phyloP scores from a whole-genome alignment of 345 rosid species.

The Pseudoturritis turrita region DNA sequence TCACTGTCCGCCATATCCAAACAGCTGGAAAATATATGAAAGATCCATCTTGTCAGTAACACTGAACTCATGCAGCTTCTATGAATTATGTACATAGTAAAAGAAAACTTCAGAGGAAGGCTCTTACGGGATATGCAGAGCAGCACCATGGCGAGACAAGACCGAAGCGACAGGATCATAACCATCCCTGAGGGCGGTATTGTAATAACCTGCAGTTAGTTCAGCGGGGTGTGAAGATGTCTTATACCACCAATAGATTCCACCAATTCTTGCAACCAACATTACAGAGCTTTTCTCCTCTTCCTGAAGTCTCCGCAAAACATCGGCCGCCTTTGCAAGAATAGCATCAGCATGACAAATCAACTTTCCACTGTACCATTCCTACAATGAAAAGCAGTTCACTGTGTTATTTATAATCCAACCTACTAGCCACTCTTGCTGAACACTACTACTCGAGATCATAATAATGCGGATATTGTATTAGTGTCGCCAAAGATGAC shows the following conservation, averaged over 20 bases:
- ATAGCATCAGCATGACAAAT: constrained; percentile 70
- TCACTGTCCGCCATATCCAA: constrained; percentile 61
- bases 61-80: not conserved
- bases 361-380: constrained; percentile 70
- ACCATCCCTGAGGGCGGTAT: constrained; percentile 56
- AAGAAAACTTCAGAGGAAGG: constrained; percentile 3
- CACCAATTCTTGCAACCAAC: constrained; percentile 61
- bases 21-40: constrained; percentile 38
- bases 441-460: constrained; percentile 6
- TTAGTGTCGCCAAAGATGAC: not conserved
- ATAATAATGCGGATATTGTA: not conserved
- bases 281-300: constrained; percentile 39
- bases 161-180: constrained; percentile 59
- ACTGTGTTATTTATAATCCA: not conserved
- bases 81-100: not conserved
- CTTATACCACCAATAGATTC: constrained; percentile 68
- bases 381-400: constrained; percentile 36
- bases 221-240: constrained; percentile 58
- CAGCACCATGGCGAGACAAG: constrained; percentile 66
- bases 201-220: constrained; percentile 63
- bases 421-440: constrained; percentile 3
- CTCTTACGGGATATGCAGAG: constrained; percentile 58
- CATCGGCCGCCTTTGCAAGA: constrained; percentile 55
- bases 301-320: constrained; percentile 45
- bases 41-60: not conserved